Base-by-base conservation (phyloP, 352 stramenopile species). In the Pythium plurisporium region DNA sequence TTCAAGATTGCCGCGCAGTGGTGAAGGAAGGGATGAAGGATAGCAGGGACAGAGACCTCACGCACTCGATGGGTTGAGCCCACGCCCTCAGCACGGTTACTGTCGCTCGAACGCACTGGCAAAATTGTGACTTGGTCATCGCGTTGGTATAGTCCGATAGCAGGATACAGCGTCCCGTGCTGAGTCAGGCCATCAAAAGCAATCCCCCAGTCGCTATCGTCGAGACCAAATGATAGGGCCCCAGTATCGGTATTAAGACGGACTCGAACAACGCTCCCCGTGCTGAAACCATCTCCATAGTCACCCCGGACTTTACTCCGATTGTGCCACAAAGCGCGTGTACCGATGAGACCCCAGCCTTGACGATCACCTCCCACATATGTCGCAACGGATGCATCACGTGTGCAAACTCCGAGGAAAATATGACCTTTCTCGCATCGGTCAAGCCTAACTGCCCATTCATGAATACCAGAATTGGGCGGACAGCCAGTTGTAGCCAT, bases 381-480 rank as follows among this genome's bases (percentile, higher is more conserved):
- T 0, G 87, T 95, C 38, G 83, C 82, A 7, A 94, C 81, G 1
- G 86, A 94, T 22, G 87, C 87, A 65, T 94, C 83, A 38, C 86
- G 72, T 19, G 85, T 92, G 38, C 82, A 93, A 10, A 96, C 87
- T 27, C 87, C 87, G 48, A 96, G 72, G 41, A 96, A 96, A 56
- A 96, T 92, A 55, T 96, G 87, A 1, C 87, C 87, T 33, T 95
- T 95, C 42, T 96, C 87, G 37, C 87, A 96, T 25, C 85, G 80
- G 64, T 96, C 83, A 25, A 96, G 70, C 25, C 80, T 74, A 53
- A 96, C 87, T 2, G 79, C 85, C 87, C 87, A 96, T 48, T 95
- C 83, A 59, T 96, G 83, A 55, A 91, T 85, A 23, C 87, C 84
- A 15, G 79, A 89, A 50, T 93, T 95, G 23, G 82, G 82, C 44